A percentile compares a stretch with the other conserved stretches of the same genome.
Evolutionary conservation across 352 stramenopile genomes (phyloP).

Genomic region (Peronospora tabacina): DNA sequence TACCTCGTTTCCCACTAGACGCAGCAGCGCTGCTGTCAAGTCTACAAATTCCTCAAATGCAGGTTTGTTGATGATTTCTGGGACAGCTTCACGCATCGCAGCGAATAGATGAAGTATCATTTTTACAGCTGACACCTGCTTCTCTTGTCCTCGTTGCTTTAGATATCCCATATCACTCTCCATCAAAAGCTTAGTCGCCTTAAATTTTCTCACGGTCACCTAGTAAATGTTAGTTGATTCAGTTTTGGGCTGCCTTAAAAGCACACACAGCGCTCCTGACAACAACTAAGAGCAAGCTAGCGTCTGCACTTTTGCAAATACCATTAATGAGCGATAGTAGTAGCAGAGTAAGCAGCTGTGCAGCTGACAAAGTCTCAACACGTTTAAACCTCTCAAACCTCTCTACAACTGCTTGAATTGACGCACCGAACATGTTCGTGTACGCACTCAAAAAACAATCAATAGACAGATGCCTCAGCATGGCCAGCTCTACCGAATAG

Average conservation of each 20-base stretch:
- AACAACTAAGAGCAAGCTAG: conserved; percentile 18
- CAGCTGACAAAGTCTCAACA: conserved; percentile 25
- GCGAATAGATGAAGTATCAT: conserved; percentile 19
- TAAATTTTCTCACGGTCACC: conserved; percentile 1
- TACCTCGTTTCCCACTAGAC: conserved; percentile 19
- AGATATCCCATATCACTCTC: conserved; percentile 11
- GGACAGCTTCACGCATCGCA: conserved; percentile 16
- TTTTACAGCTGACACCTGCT: conserved; percentile 14
- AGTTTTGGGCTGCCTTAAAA: conserved; percentile 12
- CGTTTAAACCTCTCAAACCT: conserved; percentile 20
- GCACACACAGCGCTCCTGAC: conserved; percentile 14
- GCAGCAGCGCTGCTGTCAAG: conserved; percentile 30
- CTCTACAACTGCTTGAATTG: conserved; percentile 16
- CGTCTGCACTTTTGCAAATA: background rate
- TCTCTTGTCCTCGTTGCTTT: conserved; percentile 10
- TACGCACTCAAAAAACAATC: conserved; percentile 5
- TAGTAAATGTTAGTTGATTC: background rate
- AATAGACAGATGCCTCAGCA: conserved; percentile 17
- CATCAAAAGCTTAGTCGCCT: conserved; percentile 18
- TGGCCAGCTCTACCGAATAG: conserved; percentile 10
- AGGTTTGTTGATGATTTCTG: conserved; percentile 6
- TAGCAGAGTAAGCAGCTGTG: conserved; percentile 32
- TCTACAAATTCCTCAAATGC: conserved; percentile 31
- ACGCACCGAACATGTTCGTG: background rate
- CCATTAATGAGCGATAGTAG: conserved; percentile 25